Evolutionary conservation across 2,329 filamentous ascomycete species (phyloP), one percentile per base, ranked within the genome.

Genomic region (Hypoxylon sp.): DNA sequence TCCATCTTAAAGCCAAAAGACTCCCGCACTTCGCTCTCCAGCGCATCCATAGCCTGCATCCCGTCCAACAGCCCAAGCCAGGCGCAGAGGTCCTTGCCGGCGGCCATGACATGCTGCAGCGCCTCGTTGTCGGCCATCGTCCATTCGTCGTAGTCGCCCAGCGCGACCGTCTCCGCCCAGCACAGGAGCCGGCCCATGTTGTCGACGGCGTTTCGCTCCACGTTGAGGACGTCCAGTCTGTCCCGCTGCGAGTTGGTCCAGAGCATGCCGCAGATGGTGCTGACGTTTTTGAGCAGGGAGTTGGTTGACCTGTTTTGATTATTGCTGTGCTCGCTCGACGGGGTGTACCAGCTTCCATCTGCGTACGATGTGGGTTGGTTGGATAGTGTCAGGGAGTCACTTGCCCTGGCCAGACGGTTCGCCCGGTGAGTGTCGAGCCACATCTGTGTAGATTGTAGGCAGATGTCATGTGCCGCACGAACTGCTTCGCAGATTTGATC

Each of bases 171-270:
- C 55, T 69, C 68, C 11, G 64, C 61, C 62, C 67, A 71, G 12
- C 55, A 59, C 5, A 70, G 43, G 19, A 71, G 49, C 3, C 51
- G 42, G 7, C 46, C 55, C 67, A 72, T 71, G 31, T 59, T 63
- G n/a, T 59, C 57, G 31, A 64, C 59, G 7, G 65, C 64, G 30
- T 54, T 21, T 9, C 61, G 61, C 57, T 71, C 68, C 9, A 65
- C 54, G 21, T 61, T 59, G 20, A 65, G 59, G 5, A 70, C 65
- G 23, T 66, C 40, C 7, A 64, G 52, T 6, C 69, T 59, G 27
- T 68, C 63, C n/a, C 63, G 61, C 32, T 62, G 62, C 16, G 68
- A 64, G 11, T 63, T 63, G 7, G 51, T 53, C 69, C 67, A 71
- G 3, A 70, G 37, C 49, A 66, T 58, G 26, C 55, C 59, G 56